Conservation (phyloP, 2,329 filamentous ascomycete genomes). For the Fusarium sp. region DNA sequence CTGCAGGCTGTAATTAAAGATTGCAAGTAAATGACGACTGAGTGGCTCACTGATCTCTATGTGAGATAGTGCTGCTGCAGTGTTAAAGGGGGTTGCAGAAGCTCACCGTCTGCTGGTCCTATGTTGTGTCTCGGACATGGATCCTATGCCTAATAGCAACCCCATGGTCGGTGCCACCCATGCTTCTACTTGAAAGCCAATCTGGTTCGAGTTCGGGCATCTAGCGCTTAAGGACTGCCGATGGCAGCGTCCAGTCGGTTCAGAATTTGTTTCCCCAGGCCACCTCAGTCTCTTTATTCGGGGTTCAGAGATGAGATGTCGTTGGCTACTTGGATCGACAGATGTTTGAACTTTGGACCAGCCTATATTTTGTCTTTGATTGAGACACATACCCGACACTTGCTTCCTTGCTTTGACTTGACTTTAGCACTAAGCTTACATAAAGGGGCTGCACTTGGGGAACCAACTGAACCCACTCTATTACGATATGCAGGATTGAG, state of each 20-base stretch:
- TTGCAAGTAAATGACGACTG: constrained; percentile 25
- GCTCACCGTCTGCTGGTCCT: constrained; percentile 29
- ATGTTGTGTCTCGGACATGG: constrained; percentile 37
- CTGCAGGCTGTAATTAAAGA: constrained; percentile 41
- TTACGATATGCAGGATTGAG: constrained; percentile 26
- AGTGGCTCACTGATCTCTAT: constrained; percentile 23
- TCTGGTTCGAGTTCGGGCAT: constrained; percentile 18
- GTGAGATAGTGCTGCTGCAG: constrained; percentile 37
- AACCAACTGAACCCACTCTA: constrained; percentile 2
- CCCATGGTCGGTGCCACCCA: constrained; percentile 44
- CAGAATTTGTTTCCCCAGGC: not conserved
- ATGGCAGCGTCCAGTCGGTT: constrained; percentile 13
- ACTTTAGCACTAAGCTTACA: not conserved
- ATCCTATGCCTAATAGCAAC: constrained; percentile 37
- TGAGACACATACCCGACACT: not conserved
- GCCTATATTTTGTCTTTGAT: not conserved
- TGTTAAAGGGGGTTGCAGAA: constrained; percentile 45
- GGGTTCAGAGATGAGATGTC: not conserved
- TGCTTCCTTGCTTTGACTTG: not conserved
- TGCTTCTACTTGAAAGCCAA: constrained; percentile 27
- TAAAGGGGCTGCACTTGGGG: constrained; percentile 10
- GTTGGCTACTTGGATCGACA: constrained; percentile 1
- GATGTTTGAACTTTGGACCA: not conserved
- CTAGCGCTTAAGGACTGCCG: constrained; percentile 41
- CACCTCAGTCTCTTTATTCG: not conserved